Base-by-base conservation (phyloP, 202 grass and related monocot species). In the Eragrostis tef region DNA sequence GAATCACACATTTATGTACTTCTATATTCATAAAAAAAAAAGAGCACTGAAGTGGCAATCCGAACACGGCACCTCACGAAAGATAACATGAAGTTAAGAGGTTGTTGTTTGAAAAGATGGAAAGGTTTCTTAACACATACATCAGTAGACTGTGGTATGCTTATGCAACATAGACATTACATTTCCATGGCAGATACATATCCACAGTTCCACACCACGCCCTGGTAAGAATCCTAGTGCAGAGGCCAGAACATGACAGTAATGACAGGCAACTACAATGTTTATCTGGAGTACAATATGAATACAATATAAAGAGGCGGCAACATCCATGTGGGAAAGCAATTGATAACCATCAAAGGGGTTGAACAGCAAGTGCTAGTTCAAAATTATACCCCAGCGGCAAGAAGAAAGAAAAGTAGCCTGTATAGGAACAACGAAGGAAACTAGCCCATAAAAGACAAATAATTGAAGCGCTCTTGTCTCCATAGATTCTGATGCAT, bases 201-300 rank as follows among this genome's bases (percentile, higher is more conserved):
- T n/a, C n/a, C n/a, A n/a, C 56, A 87, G 17, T 81, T 69, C 27
- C 43, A 52, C 12, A 21, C 52, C 10, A 69, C 7, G 1, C 19
- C 45, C 63, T 24, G 11, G 14, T 22, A 52, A 39, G 47, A 17
- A 47, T 62, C 59, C 26, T 6, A 77, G 64, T 41, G 17, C 9
- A 60, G n/a, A n/a, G 6, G 20, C 27, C n/a, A 60, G n/a, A 68
- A 67, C 44, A 69, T 74, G 60, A 46, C 3, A 67, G 22, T 72
- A 73, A 73, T 27, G 68, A 62, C 79, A 21, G 72, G 41, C 20
- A 79, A 74, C 47, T 57, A 71, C 10, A 65, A 82, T 47, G 60
- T 78, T 19, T 34, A 16, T 78, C 31, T 17, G 5, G 47, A 57
- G 60, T 75, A 67, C 1, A 25, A 26, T 78, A 78, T 34, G 63